Percentiles rank a stretch among this genome's conserved stretches.
These are phyloP conservation scores for Lentinula lateritia DNA, from an alignment of 768 basidiomycete species.

Conservation along the genomic window DNA sequence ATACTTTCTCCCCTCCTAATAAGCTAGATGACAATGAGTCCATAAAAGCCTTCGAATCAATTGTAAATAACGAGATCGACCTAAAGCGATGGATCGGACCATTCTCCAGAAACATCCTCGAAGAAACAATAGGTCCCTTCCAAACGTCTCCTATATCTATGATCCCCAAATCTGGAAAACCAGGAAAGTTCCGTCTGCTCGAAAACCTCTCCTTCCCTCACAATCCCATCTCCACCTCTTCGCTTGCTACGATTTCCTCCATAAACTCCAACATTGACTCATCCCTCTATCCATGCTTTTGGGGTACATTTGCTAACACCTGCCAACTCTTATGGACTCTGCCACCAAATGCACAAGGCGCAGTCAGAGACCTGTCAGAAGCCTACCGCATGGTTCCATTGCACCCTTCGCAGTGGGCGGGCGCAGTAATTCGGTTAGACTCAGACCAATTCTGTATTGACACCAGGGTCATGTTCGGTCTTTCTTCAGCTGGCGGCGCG, in stretches of 20 bases:
- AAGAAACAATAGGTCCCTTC: constrained; percentile 28
- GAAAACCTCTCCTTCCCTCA: constrained; percentile 34
- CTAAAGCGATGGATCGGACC: constrained; percentile 28
- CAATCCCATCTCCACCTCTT: neutral
- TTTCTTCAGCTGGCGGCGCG: constrained; percentile 12
- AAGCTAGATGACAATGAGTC: neutral
- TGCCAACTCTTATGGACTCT: constrained; percentile 17
- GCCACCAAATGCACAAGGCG: constrained; percentile 25
- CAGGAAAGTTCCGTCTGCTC: constrained; percentile 24
- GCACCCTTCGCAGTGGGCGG: constrained; percentile 22
- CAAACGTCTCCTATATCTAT: constrained; percentile 30
- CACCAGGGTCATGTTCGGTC: constrained; percentile 24
- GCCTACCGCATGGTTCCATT: constrained; percentile 26
- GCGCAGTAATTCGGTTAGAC: constrained; percentile 14
- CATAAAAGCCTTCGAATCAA: constrained; percentile 8
- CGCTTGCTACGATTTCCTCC: neutral
- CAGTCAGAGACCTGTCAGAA: constrained; percentile 23
- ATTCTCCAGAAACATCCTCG: constrained; percentile 14
- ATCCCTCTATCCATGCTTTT: constrained; percentile 21
- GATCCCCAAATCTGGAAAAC: constrained; percentile 28
- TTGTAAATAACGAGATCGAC: constrained; percentile 19
- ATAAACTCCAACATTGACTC: constrained; percentile 1
- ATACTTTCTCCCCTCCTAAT: neutral
- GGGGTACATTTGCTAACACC: constrained; percentile 16
- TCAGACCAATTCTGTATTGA: constrained; percentile 11